phyloP scores from a whole-genome alignment of 1,284 basidiomycete species.

The Trichosporon sp. region DNA sequence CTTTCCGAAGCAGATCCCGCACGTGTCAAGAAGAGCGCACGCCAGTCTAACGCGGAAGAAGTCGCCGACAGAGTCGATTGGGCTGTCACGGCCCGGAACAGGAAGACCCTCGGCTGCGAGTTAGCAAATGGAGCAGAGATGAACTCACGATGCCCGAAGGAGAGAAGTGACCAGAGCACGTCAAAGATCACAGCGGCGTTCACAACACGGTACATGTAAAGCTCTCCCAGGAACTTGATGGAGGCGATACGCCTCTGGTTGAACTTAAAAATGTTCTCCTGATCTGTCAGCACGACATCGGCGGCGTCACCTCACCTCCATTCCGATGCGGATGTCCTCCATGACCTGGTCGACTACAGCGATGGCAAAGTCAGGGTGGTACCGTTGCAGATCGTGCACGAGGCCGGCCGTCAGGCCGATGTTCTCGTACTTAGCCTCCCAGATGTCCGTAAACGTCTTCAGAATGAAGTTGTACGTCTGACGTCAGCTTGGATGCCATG shows the following conservation, averaged over 20 bases:
- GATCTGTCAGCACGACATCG: constrained; percentile 1
- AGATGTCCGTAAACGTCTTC: constrained; percentile 88
- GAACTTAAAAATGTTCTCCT: constrained; percentile 85
- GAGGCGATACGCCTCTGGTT: constrained; percentile 90
- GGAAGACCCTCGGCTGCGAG: constrained; percentile 72
- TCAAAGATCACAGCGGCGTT: constrained; percentile 88
- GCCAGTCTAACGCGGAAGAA: constrained; percentile 91
- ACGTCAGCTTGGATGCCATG: constrained; percentile 33
- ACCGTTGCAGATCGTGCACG: constrained; percentile 86
- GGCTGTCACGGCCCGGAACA: constrained; percentile 67
- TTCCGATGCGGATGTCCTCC: constrained; percentile 82
- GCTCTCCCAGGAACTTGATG: constrained; percentile 89
- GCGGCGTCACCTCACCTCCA: constrained; percentile 57
- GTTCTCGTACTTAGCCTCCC: constrained; percentile 91
- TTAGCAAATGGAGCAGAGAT: background rate
- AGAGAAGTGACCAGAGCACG: constrained; percentile 88
- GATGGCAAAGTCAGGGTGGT: constrained; percentile 82
- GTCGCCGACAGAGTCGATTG: constrained; percentile 88
- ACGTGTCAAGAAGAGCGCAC: constrained; percentile 88
- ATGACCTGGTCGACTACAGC: constrained; percentile 88
- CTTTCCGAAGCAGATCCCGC: constrained; percentile 95
- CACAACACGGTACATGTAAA: constrained; percentile 94
- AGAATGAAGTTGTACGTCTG: constrained; percentile 51
- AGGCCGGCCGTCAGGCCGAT: constrained; percentile 89
- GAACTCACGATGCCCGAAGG: constrained; percentile 86